Evolutionary conservation across 1,284 basidiomycete genomes (phyloP), one percentile per base, ranked within the genome.

Genomic region (Rhodofomes roseus): DNA sequence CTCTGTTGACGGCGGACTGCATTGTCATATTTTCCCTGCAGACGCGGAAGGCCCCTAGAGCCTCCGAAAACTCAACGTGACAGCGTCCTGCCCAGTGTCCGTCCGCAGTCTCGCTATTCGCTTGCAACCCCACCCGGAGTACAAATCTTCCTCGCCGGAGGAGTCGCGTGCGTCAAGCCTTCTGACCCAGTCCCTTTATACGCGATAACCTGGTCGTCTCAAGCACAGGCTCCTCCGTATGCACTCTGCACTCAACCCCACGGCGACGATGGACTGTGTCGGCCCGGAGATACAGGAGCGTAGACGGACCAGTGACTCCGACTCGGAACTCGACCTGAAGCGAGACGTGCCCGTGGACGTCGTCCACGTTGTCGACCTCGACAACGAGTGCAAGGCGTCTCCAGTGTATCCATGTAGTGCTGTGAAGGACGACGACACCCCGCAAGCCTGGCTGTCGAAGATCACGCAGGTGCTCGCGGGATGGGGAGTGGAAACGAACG

Each of bases 401-500:
- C 31, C 5, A 5, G 5, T 34, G 31, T 34, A 4, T 4, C 31
- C 31, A 11, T 34, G 31, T 34, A 11, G 31, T 11, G 31, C 31
- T 34, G 31, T 34, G 36, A 55, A 40, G 29, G 65, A 62, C 43
- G 63, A 56, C 31, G 31, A 5, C 11, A 5, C 31, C 6, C 59
- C 58, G 48, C 54, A 56, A 57, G 55, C 63, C 16, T 54, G 60
- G 23, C 36, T 52, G 5, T 20, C 50, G 34, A 52, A 59, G 23
- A 51, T 63, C n/a, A 67, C 66, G 22, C 20, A 12, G 18, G 55
- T 63, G 59, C 64, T 71, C 16, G 53, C 60, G 43, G 59, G 50
- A 9, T 70, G 67, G 67, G 70, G 69, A 16, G 52, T 70, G 0
- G 70, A 71, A 58, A 66, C 65, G 1, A 67, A 71, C 40, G 69